Conservation (phyloP, 352 stramenopile species). For the Phytopythium kandeliae region DNA sequence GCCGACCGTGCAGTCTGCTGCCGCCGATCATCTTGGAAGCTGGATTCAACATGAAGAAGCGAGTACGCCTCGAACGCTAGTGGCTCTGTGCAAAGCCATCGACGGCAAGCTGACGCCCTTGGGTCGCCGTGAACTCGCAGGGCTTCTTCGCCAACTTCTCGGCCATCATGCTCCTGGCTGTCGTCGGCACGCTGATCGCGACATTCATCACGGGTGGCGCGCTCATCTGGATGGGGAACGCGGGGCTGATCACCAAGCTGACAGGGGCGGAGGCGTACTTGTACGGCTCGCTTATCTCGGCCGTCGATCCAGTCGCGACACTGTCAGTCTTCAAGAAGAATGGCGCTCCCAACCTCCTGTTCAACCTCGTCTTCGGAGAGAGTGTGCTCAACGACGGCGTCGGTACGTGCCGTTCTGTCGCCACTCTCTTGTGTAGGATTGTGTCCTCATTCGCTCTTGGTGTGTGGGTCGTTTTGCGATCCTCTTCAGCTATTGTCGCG, state of each 20-base stretch:
- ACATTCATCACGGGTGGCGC: constrained; percentile 78
- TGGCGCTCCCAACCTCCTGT: constrained; percentile 80
- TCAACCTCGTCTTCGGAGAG: constrained; percentile 96
- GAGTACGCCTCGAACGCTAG: too few species aligned
- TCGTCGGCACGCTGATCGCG: constrained; percentile 71
- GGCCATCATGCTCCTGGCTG: constrained; percentile 78
- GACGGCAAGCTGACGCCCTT: neutral
- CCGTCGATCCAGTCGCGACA: constrained; percentile 92
- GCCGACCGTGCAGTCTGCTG: constrained; percentile 29
- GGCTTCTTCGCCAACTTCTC: constrained; percentile 88
- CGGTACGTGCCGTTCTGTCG: constrained; percentile 35
- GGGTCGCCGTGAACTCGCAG: constrained; percentile 14
- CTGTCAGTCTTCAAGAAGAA: constrained; percentile 93
- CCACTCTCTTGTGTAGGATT: too few species aligned
- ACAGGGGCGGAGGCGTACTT: constrained; percentile 87
- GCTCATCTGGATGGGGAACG: constrained; percentile 67
- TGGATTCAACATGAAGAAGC: constrained; percentile 87
- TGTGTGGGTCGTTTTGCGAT: neutral
- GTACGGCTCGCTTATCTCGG: constrained; percentile 91
- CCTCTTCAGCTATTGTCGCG: constrained; percentile 60
- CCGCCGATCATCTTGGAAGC: constrained; percentile 84
- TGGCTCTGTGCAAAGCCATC: too few species aligned
- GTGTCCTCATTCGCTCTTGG: neutral
- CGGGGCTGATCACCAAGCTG: constrained; percentile 70
- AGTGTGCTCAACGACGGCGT: constrained; percentile 94